Base-by-base conservation (phyloP, 2,329 filamentous ascomycete genomes). In the Albophoma yamanashiensis region DNA sequence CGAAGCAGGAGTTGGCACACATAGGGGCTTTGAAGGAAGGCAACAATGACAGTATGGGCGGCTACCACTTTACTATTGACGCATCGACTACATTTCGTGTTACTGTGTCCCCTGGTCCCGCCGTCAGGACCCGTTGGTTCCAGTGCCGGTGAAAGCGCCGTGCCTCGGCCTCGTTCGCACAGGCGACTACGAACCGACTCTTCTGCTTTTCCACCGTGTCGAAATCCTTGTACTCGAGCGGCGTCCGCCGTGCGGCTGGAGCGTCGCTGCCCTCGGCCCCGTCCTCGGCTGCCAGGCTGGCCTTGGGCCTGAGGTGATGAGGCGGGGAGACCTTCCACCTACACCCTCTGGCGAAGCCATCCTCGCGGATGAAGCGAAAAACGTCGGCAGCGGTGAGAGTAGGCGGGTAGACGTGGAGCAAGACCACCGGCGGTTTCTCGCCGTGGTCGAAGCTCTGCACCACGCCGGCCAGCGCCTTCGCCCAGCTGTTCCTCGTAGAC, bases 131-230 rank as follows among this genome's bases (percentile, higher is more conserved):
- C 34, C 71, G 71, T 57, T 70, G 67, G 58, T 78, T 76, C 76
- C 76, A 78, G 56, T 64, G 64, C n/a, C 75, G 71, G 53, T 76
- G 71, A 60, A 78, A 78, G 17, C 75, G 68, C 62, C 72, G 68
- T 2, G 75, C 76, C 52, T 74, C 70, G 25, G 62, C 61, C 3
- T 70, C 66, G 39, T 68, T 67, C 20, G 67, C 63, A 59, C 69
- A 75, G 2, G 69, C 66, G 11, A 77, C 55, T 36, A 75, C 62
- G 59, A 75, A 76, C 6, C 72, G 69, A 5, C 65, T 61, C 25
- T 58, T 40, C 2, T 66, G 57, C 50, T 65, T 67, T 34, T 65
- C 62, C 39, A 56, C 57, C 22, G 66, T 66, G n/a, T 66, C 60
- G 1, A 58, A 59, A 15, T 66, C 63, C 2, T 59, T 61, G 17